Percentiles rank a stretch among this genome's conserved stretches.
phyloP scores from a whole-genome alignment of 495 filamentous ascomycete species.

The Rhypophila decipiens region DNA sequence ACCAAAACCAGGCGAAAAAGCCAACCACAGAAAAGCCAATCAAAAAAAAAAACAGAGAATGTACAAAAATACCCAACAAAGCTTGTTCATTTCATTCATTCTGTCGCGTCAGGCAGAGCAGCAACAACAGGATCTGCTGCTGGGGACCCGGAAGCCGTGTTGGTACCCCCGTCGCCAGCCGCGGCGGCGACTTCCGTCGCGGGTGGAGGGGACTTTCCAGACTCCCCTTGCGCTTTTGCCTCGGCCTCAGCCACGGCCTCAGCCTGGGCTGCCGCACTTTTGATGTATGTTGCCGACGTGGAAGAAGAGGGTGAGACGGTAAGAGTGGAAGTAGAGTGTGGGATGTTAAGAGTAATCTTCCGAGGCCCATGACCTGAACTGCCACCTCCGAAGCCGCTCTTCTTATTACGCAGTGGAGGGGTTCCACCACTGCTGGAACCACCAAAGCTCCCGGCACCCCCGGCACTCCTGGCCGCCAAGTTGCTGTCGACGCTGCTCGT shows the following conservation, averaged over 20 bases:
- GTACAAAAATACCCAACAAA: too few species aligned
- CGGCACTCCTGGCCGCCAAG: neutral
- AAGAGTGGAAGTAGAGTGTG: slow-evolving; percentile 26
- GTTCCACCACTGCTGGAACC: too few species aligned
- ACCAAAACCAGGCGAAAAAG: too few species aligned
- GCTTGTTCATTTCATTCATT: too few species aligned
- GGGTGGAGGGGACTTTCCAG: neutral
- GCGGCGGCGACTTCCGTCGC: too few species aligned
- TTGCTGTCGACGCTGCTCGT: slow-evolving; percentile 12
- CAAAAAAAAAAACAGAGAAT: too few species aligned
- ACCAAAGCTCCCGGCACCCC: neutral
- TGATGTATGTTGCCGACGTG: neutral
- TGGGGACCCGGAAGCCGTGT: too few species aligned
- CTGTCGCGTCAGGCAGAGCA: too few species aligned
- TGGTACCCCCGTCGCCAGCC: too few species aligned
- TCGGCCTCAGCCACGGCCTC: neutral
- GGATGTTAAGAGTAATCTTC: slow-evolving; percentile 43
- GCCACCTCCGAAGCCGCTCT: slow-evolving; percentile 10
- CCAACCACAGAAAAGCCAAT: too few species aligned
- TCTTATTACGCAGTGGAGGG: slow-evolving; percentile 14
- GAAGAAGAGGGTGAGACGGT: slow-evolving; percentile 28
- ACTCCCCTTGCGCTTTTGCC: neutral
- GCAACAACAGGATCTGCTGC: too few species aligned
- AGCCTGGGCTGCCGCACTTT: neutral
- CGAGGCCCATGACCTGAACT: slow-evolving; percentile 13